Evolutionary conservation across 768 basidiomycete species (phyloP).

Genomic region (Lactarius quietus): DNA sequence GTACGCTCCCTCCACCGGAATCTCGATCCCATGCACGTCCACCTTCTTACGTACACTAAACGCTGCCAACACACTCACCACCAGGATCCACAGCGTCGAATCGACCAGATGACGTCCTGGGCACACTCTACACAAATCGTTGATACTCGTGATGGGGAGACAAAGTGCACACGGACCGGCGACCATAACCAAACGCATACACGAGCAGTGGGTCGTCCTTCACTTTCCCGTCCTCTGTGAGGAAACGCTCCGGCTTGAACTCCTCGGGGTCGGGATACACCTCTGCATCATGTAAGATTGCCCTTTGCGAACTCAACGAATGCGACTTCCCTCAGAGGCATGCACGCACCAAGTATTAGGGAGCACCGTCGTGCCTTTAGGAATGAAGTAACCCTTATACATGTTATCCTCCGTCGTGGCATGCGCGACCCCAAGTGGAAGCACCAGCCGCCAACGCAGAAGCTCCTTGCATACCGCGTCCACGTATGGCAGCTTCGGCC

Average conservation of each 20-base stretch:
- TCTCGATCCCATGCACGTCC: slow-evolving; percentile 12
- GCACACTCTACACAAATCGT: slow-evolving; percentile 15
- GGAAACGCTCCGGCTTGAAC: slow-evolving; percentile 22
- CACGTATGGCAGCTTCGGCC: slow-evolving; percentile 29
- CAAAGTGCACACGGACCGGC: slow-evolving; percentile 1
- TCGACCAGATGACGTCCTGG: slow-evolving; percentile 27
- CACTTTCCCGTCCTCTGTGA: slow-evolving; percentile 8
- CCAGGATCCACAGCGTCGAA: slow-evolving; percentile 21
- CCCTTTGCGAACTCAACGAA: slow-evolving; percentile 9
- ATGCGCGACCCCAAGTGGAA: slow-evolving; percentile 15
- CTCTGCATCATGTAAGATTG: slow-evolving; percentile 27
- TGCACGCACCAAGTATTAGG: slow-evolving; percentile 12
- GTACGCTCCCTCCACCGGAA: not conserved
- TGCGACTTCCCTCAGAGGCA: too few relatives aligned
- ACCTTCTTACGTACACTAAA: slow-evolving; percentile 11
- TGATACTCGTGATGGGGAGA: not conserved
- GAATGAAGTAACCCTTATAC: slow-evolving; percentile 12
- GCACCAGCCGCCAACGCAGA: slow-evolving; percentile 14
- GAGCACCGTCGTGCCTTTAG: slow-evolving; percentile 14
- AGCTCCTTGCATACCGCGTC: slow-evolving; percentile 20
- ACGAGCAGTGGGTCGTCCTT: slow-evolving; percentile 10
- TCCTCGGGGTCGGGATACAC: slow-evolving; percentile 21
- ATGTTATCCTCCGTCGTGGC: slow-evolving; percentile 16
- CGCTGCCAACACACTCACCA: slow-evolving; percentile 10
- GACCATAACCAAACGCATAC: slow-evolving; percentile 16